Base-by-base conservation (phyloP, 2,329 filamentous ascomycete genomes). In the Tolypocladium tropicale region DNA sequence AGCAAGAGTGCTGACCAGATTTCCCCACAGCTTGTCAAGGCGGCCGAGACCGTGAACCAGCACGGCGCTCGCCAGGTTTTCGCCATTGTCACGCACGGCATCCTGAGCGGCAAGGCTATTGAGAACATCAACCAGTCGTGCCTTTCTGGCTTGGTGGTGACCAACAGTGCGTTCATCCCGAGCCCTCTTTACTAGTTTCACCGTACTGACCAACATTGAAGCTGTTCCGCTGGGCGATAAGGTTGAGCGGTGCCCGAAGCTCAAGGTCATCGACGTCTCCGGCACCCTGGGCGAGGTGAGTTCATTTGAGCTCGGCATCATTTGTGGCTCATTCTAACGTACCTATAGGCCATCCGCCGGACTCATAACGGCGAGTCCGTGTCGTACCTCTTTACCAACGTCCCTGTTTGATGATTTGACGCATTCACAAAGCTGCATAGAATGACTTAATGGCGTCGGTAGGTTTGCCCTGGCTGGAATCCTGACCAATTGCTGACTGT, bases 41-140 rank as follows among this genome's bases (percentile, higher is more conserved):
- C 92, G 3, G 94, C 93, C 18, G 86, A 90, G 56, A 93, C 92
- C 0, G 83, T 97, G 54, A 89, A 93, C 71, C 81, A 90, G 64
- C 87, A 96, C 67, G 90, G 90, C 34, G 93, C 94, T 1, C 84
- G 84, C 62, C 85, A 95, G 68, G 91, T 95, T 39, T 90, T 95
- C 60, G 94, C 94, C 28, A 95, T 97, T 62, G 94, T 97, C 57
- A 96, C 93, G 1, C 93, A 96, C 68, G 92, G 91, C 37, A 95
- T 96, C 57, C 76, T 97, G 53, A 91, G 86, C 61, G 92, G 91
- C 53, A 90, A 89, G 62, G 92, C 92, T 48, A 93, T 95, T 57
- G 86, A 95, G 65, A 91, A 86, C 46, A 77, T 95, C 65, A 95
- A 95, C 72, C 81, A 81, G 62, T 90, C 89, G 66, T 81, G 84